These are phyloP conservation scores for Ochetophila trinervis DNA, from an alignment of 306 rosid genomes.

Conservation along the genomic window DNA sequence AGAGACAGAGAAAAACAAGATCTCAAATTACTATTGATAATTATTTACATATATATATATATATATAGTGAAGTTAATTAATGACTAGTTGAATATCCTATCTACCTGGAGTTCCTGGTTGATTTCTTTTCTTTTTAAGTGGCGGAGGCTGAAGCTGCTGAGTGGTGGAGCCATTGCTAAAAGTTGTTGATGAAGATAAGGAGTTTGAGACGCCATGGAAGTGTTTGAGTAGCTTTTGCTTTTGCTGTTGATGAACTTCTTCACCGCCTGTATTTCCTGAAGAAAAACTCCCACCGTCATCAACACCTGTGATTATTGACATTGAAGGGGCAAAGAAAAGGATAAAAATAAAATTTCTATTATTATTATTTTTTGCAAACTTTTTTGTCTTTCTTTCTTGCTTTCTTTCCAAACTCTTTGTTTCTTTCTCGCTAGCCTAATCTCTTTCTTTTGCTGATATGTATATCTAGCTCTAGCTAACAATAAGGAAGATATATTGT, in stretches of 20 bases:
- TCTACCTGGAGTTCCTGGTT: slow-evolving; percentile 89
- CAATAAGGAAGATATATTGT: neutral
- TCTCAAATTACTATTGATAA: neutral
- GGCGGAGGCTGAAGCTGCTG: slow-evolving; percentile 42
- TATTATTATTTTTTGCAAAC: neutral
- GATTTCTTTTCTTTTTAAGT: slow-evolving; percentile 71
- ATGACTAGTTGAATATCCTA: slow-evolving; percentile 1
- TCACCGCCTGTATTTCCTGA: slow-evolving; percentile 54
- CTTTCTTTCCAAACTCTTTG: slow-evolving; percentile 19
- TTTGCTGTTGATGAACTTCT: slow-evolving; percentile 31
- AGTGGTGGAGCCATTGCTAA: slow-evolving; percentile 50
- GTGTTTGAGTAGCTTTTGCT: slow-evolving; percentile 37
- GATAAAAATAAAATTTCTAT: slow-evolving; percentile 25
- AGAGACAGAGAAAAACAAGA: neutral
- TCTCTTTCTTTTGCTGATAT: neutral
- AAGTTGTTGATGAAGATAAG: slow-evolving; percentile 45
- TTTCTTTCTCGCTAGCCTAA: slow-evolving; percentile 15
- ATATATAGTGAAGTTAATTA: neutral
- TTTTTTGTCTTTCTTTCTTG: slow-evolving; percentile 25
- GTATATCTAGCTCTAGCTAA: neutral
- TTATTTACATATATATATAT: neutral
- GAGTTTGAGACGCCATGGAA: slow-evolving; percentile 52
- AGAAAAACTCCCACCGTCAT: slow-evolving; percentile 67
- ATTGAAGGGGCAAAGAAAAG: slow-evolving; percentile 30
- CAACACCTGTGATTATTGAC: slow-evolving; percentile 77